phyloP scores from a whole-genome alignment of 305 asterid genomes.

The Fraxinus velutina region DNA sequence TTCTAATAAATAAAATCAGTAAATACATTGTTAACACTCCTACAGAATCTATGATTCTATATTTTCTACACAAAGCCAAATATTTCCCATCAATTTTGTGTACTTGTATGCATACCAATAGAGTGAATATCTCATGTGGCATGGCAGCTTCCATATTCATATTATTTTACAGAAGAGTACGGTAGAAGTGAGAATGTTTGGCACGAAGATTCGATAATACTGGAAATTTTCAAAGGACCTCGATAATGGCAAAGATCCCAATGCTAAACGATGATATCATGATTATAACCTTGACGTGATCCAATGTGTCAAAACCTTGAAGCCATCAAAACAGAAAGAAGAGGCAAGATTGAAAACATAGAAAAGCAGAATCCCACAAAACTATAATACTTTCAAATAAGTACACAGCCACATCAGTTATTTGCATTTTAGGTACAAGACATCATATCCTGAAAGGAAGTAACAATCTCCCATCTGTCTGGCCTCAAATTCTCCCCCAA shows the following conservation, averaged over 20 bases:
- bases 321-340: slow-evolving; percentile 1
- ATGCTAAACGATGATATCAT: not conserved
- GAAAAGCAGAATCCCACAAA: not conserved
- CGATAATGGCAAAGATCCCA: not conserved
- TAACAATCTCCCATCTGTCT: not conserved
- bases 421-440: slow-evolving; percentile 1
- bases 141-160: no score
- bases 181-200: not conserved
- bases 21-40: no score
- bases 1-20: no score
- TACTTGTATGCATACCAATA: no score
- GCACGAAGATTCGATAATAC: not conserved
- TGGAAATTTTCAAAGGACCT: not conserved
- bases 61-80: no score
- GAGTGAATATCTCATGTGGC: no score
- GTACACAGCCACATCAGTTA: not conserved
- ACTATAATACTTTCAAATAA: not conserved
- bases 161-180: not conserved
- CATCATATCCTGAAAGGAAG: not conserved
- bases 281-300: not conserved
- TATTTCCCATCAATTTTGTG: no score
- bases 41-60: no score
- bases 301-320: not conserved
- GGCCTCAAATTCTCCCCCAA: not conserved
- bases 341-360: slow-evolving; percentile 7